A percentile compares a stretch with the other conserved stretches of the same genome.
phyloP scores from a whole-genome alignment of 805 yeast species.

The Cyberlindnera lachancei region DNA sequence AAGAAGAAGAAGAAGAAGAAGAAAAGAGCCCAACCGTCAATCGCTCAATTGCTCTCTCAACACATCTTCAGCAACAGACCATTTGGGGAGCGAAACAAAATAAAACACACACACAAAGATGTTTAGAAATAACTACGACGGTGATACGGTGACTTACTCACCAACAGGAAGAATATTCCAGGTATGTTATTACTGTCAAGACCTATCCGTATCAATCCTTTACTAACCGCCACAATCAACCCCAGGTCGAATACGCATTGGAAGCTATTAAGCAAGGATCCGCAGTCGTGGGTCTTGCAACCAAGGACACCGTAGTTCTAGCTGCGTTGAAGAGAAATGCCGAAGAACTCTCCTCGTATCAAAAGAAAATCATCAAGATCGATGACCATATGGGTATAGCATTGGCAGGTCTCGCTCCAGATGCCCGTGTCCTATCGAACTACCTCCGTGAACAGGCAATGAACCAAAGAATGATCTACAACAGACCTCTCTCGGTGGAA shows the following conservation, averaged over 20 bases:
- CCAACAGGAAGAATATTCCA: slow-evolving; percentile 92
- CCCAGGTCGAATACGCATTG: slow-evolving; percentile 66
- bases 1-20: too few species aligned
- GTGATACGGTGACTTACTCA: slow-evolving; percentile 96
- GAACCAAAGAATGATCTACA: slow-evolving; percentile 75
- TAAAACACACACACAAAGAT: too few species aligned
- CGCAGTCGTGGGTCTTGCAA: slow-evolving; percentile 91
- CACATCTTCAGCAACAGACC: too few species aligned
- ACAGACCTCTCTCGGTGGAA: slow-evolving; percentile 76
- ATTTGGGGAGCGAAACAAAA: too few species aligned
- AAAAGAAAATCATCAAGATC: slow-evolving; percentile 83
- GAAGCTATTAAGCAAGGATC: slow-evolving; percentile 98
- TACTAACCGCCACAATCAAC: too few species aligned
- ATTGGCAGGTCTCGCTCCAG: slow-evolving; percentile 96
- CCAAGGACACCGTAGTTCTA: slow-evolving; percentile 80
- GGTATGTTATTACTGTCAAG: too few species aligned
- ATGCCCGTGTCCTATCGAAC: slow-evolving; percentile 89
- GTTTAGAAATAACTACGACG: slow-evolving; percentile 98
- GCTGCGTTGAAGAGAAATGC: slow-evolving; percentile 95
- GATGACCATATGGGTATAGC: slow-evolving; percentile 95
- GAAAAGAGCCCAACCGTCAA: too few species aligned
- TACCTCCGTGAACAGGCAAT: slow-evolving; percentile 87
- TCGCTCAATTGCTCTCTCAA: too few species aligned
- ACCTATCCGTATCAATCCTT: too few species aligned
- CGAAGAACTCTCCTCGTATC: slow-evolving; percentile 95